Conservation (phyloP, 1,284 basidiomycete species). For the Grifola frondosa region DNA sequence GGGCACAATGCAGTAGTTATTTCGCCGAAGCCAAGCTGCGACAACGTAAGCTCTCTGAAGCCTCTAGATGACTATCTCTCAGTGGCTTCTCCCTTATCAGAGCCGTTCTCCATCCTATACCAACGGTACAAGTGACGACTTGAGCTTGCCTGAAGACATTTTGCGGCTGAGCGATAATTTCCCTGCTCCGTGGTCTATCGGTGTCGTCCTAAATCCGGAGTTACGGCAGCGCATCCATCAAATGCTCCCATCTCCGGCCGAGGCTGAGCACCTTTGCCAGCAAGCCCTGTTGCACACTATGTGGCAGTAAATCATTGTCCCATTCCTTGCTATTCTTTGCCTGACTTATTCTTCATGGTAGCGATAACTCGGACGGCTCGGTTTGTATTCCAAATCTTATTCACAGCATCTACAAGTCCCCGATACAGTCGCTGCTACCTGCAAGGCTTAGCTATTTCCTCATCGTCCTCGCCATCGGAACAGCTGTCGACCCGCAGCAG, state of each 20-base stretch:
- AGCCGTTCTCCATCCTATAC: conserved; percentile 12
- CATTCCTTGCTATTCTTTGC: conserved; percentile 11
- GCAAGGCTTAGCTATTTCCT: conserved; percentile 62
- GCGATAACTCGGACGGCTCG: conserved; percentile 65
- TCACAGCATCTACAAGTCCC: conserved; percentile 59
- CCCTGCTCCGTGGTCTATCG: conserved; percentile 58
- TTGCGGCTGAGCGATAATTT: conserved; percentile 60
- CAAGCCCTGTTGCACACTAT: conserved; percentile 62
- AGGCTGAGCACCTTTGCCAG: conserved; percentile 56
- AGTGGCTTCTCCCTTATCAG: conserved; percentile 5
- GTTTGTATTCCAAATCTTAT: conserved; percentile 63
- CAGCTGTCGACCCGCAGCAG: conserved; percentile 58
- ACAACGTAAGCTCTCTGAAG: conserved; percentile 6
- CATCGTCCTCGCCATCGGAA: conserved; percentile 60
- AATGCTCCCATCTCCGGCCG: conserved; percentile 53
- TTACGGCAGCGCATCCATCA: conserved; percentile 59
- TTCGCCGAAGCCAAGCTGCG: conserved; percentile 31
- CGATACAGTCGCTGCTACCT: conserved; percentile 55
- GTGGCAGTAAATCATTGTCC: conserved; percentile 57
- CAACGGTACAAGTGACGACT: conserved; percentile 36
- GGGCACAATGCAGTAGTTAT: conserved; percentile 12
- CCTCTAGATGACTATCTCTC: neutral
- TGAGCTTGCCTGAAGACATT: conserved; percentile 50
- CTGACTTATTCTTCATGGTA: conserved; percentile 29
- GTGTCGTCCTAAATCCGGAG: conserved; percentile 41